Base-by-base conservation (phyloP, 495 filamentous ascomycete genomes). In the Hyphodiscus hymeniophilus region DNA sequence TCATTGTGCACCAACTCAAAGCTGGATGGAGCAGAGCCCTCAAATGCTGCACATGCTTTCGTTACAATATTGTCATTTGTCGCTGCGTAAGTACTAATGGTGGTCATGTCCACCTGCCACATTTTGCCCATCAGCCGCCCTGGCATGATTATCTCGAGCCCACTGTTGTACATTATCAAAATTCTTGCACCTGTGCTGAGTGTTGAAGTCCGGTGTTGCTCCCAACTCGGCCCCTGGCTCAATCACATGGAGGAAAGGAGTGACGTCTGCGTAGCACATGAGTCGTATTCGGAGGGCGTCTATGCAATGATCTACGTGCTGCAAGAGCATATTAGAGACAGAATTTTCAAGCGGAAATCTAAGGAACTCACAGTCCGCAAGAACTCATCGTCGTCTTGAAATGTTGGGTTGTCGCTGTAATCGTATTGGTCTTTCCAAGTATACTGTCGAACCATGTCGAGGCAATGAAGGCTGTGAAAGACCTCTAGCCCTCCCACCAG, bases 351-450 rank as follows among this genome's bases (percentile, higher is more conserved):
- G 67, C 59, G 31, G 17, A 11, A n/a, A 1, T 20, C 16, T n/a
- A n/a, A 36, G 33, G 3, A 4, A 40, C 32, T 39, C 31, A 7
- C 68, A 67, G 30, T 72, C 2, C 61, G 60, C 1, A 73, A 52
- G 17, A 76, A 67, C 30, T 58, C 57, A 12, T 71, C 71, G 11
- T 65, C 57, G 41, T 77, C 74, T 17, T 42, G 36, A 53, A 76
- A 78, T 0, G 69, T 64, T 1, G 71, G 70, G 34, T 69, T 52
- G 8, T 66, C 63, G 8, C 57, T 43, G 0, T 52, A 51, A 38
- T 66, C 65, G 57, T 80, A 80, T 45, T 77, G 67, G 24, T 76
- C 66, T 45, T 71, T 76, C 76, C 56, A 69, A 76, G 48, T 70
- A 71, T 0, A 75, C 57, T 77, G 66, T 3, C 75, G 70, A 10